Percentiles rank a stretch among this genome's conserved stretches.
Conservation (phyloP, 148 eudicot genomes). For the Diospyros lotus region DNA sequence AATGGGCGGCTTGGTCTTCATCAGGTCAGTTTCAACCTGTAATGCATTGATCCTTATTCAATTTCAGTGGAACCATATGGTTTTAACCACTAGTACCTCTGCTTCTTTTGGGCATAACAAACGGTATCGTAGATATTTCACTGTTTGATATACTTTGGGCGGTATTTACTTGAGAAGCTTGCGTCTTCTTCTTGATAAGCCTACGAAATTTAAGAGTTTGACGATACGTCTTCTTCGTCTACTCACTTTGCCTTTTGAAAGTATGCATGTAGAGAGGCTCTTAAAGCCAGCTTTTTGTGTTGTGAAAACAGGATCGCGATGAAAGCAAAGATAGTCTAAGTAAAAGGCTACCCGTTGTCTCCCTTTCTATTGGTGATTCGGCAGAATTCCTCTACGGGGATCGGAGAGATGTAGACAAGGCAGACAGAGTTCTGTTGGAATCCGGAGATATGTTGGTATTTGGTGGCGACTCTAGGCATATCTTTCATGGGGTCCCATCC, state of each 20-base stretch:
- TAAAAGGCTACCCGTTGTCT: conserved; percentile 58
- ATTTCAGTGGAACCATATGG: not conserved
- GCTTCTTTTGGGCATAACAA: not conserved
- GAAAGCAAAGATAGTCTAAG: conserved; percentile 40
- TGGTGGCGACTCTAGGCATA: conserved; percentile 57
- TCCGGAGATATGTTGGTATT: conserved; percentile 73
- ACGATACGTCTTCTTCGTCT: not conserved
- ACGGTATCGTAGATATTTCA: not conserved
- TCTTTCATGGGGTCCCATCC: conserved; percentile 56
- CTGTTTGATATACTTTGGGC: not conserved
- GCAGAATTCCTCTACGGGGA: conserved; percentile 70
- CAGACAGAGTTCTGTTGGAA: conserved; percentile 39
- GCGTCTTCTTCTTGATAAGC: not conserved
- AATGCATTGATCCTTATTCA: not conserved
- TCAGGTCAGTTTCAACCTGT: conserved; percentile 38
- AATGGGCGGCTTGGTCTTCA: conserved; percentile 67
- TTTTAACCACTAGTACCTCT: not conserved
- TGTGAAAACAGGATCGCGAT: conserved; percentile 48
- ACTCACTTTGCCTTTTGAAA: not conserved
- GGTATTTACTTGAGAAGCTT: not conserved
- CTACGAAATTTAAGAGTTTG: not conserved
- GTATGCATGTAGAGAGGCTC: not conserved
- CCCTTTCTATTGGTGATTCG: conserved; percentile 57
- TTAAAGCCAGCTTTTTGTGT: not conserved
- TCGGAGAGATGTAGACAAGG: conserved; percentile 32